These are phyloP conservation scores for Dactylellina sp. DNA, from an alignment of 2,329 filamentous ascomycete genomes.

Conservation along the genomic window DNA sequence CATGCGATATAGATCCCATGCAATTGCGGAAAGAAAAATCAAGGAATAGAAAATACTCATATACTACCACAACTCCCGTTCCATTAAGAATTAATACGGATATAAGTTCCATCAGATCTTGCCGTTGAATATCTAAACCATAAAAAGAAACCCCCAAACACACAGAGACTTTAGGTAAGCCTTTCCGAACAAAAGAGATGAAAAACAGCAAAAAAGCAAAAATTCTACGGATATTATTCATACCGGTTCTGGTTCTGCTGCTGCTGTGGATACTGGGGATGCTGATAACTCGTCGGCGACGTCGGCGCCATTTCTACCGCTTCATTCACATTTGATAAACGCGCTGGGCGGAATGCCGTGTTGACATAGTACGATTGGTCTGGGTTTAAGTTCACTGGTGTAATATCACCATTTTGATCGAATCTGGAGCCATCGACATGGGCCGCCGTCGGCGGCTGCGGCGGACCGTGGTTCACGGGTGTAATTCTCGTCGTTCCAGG, in stretches of 20 bases:
- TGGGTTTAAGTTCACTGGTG: constrained; percentile 5
- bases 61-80: constrained; percentile 1
- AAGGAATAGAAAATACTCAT: not conserved
- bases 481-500: constrained; percentile 27
- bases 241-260: constrained; percentile 35
- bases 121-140: constrained; percentile 32
- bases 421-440: constrained; percentile 12
- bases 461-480: constrained; percentile 20
- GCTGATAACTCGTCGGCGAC: constrained; percentile 13
- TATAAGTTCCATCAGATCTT: constrained; percentile 43
- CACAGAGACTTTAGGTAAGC: constrained; percentile 32
- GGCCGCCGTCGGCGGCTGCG: constrained; percentile 4
- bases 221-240: constrained; percentile 33
- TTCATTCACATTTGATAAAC: constrained; percentile 36
- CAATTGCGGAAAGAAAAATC: too few species aligned
- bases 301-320: constrained; percentile 42
- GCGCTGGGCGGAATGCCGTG: constrained; percentile 28
- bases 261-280: constrained; percentile 21
- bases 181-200: constrained; percentile 25
- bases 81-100: constrained; percentile 50
- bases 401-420: constrained; percentile 21
- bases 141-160: constrained; percentile 11
- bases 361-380: constrained; percentile 44
- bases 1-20: too few species aligned
- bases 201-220: constrained; percentile 15